Evolutionary conservation across 2,329 filamentous ascomycete species (phyloP).

Genomic region (Ascochyta clinopodiicola): DNA sequence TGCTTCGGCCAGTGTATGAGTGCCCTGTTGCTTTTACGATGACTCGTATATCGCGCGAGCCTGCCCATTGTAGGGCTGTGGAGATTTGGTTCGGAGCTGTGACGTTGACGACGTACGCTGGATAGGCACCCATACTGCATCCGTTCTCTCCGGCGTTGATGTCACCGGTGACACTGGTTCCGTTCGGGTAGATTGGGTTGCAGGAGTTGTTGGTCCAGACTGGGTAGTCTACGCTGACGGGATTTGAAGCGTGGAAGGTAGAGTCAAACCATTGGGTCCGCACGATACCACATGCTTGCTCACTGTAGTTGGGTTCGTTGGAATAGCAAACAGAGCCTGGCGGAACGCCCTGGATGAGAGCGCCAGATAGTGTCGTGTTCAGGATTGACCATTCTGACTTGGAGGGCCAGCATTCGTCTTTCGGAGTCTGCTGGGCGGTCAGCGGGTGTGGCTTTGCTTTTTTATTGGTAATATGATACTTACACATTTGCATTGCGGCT

Average conservation of each 20-base stretch:
- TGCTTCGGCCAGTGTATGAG: slow-evolving; percentile 32
- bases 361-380: slow-evolving; percentile 29
- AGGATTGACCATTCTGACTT: slow-evolving; percentile 27
- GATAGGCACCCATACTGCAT: slow-evolving; percentile 34
- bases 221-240: slow-evolving; percentile 39
- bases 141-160: slow-evolving; percentile 26
- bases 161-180: slow-evolving; percentile 38
- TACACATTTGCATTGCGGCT: slow-evolving; percentile 30
- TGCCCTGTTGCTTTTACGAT: slow-evolving; percentile 39
- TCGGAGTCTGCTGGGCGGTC: slow-evolving; percentile 18
- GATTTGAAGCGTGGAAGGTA: slow-evolving; percentile 32
- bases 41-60: slow-evolving; percentile 29
- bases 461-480: not conserved
- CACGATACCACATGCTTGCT: slow-evolving; percentile 27
- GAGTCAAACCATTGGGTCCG: slow-evolving; percentile 38
- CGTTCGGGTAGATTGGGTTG: slow-evolving; percentile 39
- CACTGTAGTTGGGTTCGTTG: slow-evolving; percentile 27
- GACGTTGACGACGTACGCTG: slow-evolving; percentile 39
- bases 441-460: no score
- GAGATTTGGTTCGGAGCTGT: slow-evolving; percentile 27
- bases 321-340: slow-evolving; percentile 40
- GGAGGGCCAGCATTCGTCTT: slow-evolving; percentile 31
- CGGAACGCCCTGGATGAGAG: slow-evolving; percentile 27
- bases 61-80: slow-evolving; percentile 32
- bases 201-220: slow-evolving; percentile 40